Evolutionary conservation across 2,329 filamentous ascomycete species (phyloP), one percentile per base, ranked within the genome.

Genomic region (Pyricularia sp.): DNA sequence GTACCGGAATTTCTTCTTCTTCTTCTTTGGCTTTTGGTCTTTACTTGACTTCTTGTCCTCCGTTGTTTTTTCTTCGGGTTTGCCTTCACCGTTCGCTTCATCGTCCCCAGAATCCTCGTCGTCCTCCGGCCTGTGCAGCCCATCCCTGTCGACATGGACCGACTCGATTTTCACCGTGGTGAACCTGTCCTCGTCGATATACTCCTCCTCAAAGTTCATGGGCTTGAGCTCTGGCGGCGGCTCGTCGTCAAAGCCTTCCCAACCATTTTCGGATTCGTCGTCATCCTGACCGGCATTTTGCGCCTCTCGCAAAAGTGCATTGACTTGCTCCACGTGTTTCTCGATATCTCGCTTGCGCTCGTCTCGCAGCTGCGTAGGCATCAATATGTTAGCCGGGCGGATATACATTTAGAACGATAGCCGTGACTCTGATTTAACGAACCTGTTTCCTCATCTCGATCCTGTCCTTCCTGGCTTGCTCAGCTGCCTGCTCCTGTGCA

Each of bases 81-180:
- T 76, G 3, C 76, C 78, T 1, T 76, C 73, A n/a, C 75, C 77
- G n/a, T 76, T 76, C 31, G 74, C 73, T 36, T 77, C 73, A 12
- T 76, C 77, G 17, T 76, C 75, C 28, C 74, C 75, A 30, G 77
- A 73, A 10, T 74, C 75, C 20, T 78, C 78, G 25, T 81, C 79
- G 26, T 81, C 79, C n/a, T 79, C 78, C 2, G 83, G 82, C 73
- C 86, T 89, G 69, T 87, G 84, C 65, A 96, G 80, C 0, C 92
- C 92, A 69, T 93, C 88, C 72, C 88, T 87, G 14, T 91, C 90
- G 20, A 96, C 86, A 71, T 90, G 90, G 73, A 99, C 93, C 12
- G 92, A 90, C 77, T 97, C 94, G 1, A 99, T 89, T 0, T 92
- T 97, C 30, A 99, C 95, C 0, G 93, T 97, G 0, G 95, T 98